Evolutionary conservation across 169 alveolate species (phyloP).

Genomic region (Amoebophrya sp.): DNA sequence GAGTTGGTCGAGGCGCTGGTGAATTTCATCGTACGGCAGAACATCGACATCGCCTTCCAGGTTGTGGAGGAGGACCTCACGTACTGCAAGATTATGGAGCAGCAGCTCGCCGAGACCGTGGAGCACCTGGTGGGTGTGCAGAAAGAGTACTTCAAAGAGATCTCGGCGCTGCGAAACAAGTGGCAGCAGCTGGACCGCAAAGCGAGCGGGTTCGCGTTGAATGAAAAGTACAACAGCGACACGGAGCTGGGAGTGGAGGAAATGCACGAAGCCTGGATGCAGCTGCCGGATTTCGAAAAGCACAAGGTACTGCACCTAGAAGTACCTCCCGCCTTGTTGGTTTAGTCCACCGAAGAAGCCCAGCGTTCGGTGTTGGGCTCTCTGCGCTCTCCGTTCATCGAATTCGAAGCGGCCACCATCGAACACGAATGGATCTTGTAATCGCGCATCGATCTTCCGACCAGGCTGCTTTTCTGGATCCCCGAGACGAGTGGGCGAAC

Average conservation of each 20-base stretch:
- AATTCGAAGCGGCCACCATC: no score
- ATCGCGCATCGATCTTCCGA: no score
- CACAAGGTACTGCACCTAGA: not conserved
- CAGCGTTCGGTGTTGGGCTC: no score
- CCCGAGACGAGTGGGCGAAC: not conserved
- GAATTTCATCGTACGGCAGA: not conserved
- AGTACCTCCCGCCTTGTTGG: no score
- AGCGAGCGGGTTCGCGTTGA: not conserved
- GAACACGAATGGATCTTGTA: no score
- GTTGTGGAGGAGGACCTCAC: not conserved
- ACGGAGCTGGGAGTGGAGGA: not conserved
- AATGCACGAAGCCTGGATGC: not conserved
- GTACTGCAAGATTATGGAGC: not conserved
- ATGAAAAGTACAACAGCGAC: not conserved
- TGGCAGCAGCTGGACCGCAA: not conserved
- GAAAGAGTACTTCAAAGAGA: not conserved
- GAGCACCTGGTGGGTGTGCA: not conserved
- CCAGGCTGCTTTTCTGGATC: not conserved
- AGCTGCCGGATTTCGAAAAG: not conserved
- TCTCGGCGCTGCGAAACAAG: not conserved
- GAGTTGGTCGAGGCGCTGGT: not conserved
- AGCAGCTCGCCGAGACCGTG: not conserved
- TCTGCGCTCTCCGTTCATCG: no score
- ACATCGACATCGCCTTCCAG: not conserved
- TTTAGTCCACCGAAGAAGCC: no score